Conservation (phyloP, 257 asterid genomes). For the Rehmannia glutinosa region DNA sequence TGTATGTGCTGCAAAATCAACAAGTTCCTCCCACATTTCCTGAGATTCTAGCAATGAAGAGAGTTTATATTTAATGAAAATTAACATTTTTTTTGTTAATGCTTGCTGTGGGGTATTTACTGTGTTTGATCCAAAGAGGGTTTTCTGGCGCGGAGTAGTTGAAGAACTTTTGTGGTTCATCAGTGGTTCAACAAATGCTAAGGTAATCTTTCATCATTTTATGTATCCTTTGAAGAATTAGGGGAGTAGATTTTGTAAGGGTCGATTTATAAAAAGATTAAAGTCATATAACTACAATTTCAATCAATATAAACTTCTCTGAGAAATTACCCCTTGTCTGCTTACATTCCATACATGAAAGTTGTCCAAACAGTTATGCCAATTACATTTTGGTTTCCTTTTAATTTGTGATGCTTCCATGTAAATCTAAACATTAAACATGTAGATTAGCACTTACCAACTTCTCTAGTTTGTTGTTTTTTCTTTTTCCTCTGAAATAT, state of each 20-base stretch:
- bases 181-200: conserved; percentile 94
- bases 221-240: neutral
- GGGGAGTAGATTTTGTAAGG: neutral
- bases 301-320: neutral
- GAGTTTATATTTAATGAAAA: neutral
- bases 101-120: neutral
- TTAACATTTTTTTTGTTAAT: neutral
- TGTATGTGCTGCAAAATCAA: neutral
- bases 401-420: neutral
- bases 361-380: neutral
- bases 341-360: neutral
- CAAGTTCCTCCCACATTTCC: too few species aligned
- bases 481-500: neutral
- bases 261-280: neutral
- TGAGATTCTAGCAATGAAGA: too few species aligned
- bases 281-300: neutral
- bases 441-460: neutral
- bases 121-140: conserved; percentile 45
- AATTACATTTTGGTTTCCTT: neutral
- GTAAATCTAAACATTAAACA: neutral
- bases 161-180: conserved; percentile 97
- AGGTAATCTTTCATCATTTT: conserved; percentile 34
- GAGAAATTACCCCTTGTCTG: neutral
- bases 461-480: too few species aligned
- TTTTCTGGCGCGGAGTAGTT: conserved; percentile 90